A percentile compares a stretch with the other conserved stretches of the same genome.
Evolutionary conservation across 805 yeast genomes (phyloP).

Genomic region (Tetrapisispora taiwanensis): DNA sequence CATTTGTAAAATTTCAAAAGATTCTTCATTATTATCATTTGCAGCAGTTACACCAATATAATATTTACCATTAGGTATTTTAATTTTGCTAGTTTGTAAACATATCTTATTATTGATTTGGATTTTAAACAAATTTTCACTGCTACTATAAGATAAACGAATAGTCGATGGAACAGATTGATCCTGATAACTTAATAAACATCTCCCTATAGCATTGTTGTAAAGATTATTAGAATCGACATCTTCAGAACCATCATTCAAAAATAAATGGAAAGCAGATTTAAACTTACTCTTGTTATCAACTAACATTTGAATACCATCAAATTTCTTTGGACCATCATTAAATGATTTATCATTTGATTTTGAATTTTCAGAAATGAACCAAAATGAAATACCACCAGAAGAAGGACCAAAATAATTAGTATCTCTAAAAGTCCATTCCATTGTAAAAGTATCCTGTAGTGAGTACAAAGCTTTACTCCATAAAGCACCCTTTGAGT

Average conservation of each 20-base stretch:
- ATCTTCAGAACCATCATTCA: slow-evolving; percentile 46
- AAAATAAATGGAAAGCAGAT: slow-evolving; percentile 45
- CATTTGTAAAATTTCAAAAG: slow-evolving; percentile 54
- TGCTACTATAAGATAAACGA: slow-evolving; percentile 47
- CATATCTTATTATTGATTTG: slow-evolving; percentile 65
- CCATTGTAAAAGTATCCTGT: slow-evolving; percentile 43
- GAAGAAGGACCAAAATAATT: slow-evolving; percentile 40
- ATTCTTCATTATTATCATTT: slow-evolving; percentile 38
- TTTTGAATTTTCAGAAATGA: slow-evolving; percentile 21
- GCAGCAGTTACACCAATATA: slow-evolving; percentile 47
- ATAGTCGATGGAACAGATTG: slow-evolving; percentile 61
- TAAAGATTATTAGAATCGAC: slow-evolving; percentile 20
- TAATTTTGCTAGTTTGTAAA: slow-evolving; percentile 50
- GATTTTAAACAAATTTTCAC: slow-evolving; percentile 40
- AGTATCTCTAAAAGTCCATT: slow-evolving; percentile 51
- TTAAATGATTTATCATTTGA: slow-evolving; percentile 29
- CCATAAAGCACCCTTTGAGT: slow-evolving; percentile 40
- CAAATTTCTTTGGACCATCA: slow-evolving; percentile 50
- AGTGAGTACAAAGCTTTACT: slow-evolving; percentile 24
- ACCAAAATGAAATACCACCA: slow-evolving; percentile 53
- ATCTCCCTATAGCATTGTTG: slow-evolving; percentile 39
- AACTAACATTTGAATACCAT: slow-evolving; percentile 54
- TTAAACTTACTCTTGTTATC: slow-evolving; percentile 41
- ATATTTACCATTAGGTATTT: slow-evolving; percentile 33
- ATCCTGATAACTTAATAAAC: slow-evolving; percentile 49